Evolutionary conservation across 2,329 filamentous ascomycete genomes (phyloP).

Genomic region (Parafenestella ontariensis): DNA sequence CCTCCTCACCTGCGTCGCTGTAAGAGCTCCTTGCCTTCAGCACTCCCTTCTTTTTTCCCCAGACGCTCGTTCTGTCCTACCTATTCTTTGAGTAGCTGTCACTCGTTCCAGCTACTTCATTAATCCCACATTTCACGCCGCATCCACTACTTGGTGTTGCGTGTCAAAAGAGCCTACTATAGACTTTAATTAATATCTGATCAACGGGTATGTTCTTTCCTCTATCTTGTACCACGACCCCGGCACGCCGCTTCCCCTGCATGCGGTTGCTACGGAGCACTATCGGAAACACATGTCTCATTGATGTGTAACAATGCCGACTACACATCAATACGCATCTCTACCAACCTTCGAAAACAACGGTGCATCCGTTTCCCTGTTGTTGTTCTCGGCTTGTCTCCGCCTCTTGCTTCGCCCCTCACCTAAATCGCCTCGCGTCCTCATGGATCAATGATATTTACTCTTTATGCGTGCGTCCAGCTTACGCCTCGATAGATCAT

Average conservation of each 20-base stretch:
- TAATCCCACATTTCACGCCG: not conserved
- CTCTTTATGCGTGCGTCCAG: not conserved
- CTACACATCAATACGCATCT: slow-evolving; percentile 3
- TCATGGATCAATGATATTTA: not conserved
- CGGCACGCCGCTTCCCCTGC: slow-evolving; percentile 4
- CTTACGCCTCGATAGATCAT: slow-evolving; percentile 25
- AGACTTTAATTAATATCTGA: slow-evolving; percentile 10
- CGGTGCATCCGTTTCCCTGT: not conserved
- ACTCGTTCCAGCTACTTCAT: slow-evolving; percentile 32
- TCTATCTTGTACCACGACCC: not conserved
- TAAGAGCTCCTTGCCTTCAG: slow-evolving; percentile 37
- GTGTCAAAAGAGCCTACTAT: not conserved
- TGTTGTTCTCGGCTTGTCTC: slow-evolving; percentile 2
- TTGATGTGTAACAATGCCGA: slow-evolving; percentile 1
- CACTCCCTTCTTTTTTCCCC: slow-evolving; percentile 21
- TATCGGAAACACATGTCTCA: slow-evolving; percentile 1
- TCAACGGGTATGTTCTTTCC: slow-evolving; percentile 17
- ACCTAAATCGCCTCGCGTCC: not conserved
- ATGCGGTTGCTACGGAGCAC: slow-evolving; percentile 6
- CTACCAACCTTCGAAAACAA: slow-evolving; percentile 8
- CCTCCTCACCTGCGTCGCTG: slow-evolving; percentile 29
- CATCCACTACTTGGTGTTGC: not conserved
- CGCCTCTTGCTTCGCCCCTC: not conserved
- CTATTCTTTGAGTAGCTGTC: slow-evolving; percentile 22
- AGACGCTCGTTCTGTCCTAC: slow-evolving; percentile 22